Conservation (phyloP, 1,139 yeast genomes). For the Scheffersomyces lignicola region DNA sequence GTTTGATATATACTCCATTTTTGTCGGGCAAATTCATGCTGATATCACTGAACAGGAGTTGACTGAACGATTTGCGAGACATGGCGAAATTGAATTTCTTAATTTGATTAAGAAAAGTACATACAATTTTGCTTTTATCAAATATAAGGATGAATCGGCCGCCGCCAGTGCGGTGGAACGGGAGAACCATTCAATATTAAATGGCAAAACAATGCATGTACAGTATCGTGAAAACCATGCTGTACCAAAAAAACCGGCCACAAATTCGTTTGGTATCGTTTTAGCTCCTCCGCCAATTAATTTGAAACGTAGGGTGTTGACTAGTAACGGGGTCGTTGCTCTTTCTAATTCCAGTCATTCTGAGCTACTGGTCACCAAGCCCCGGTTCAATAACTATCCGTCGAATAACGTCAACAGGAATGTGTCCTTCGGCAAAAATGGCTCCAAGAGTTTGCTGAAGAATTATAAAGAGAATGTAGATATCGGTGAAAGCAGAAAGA, state of each 20-base stretch:
- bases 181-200: conserved; percentile 76
- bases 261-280: conserved; percentile 33
- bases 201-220: conserved; percentile 76
- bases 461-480: background rate
- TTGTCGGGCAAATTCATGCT: conserved; percentile 69
- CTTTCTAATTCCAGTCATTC: conserved; percentile 4
- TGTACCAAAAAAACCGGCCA: conserved; percentile 8
- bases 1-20: conserved; percentile 72
- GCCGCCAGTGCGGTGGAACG: conserved; percentile 82
- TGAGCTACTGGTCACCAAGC: conserved; percentile 7
- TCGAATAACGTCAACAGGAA: conserved; percentile 14
- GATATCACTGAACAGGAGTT: conserved; percentile 55
- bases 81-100: conserved; percentile 63
- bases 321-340: conserved; percentile 5
- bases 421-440: too few relatives aligned
- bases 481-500: background rate
- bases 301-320: conserved; percentile 38
- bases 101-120: conserved; percentile 50
- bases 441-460: background rate
- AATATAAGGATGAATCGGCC: conserved; percentile 61
- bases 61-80: conserved; percentile 56
- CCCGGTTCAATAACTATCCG: conserved; percentile 14
- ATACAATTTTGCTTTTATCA: conserved; percentile 73
- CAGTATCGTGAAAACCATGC: conserved; percentile 68
- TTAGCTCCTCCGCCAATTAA: conserved; percentile 79